A percentile compares a stretch with the other conserved stretches of the same genome.
Evolutionary conservation across 257 asterid genomes (phyloP).

Genomic region (Primulina eburnea): DNA sequence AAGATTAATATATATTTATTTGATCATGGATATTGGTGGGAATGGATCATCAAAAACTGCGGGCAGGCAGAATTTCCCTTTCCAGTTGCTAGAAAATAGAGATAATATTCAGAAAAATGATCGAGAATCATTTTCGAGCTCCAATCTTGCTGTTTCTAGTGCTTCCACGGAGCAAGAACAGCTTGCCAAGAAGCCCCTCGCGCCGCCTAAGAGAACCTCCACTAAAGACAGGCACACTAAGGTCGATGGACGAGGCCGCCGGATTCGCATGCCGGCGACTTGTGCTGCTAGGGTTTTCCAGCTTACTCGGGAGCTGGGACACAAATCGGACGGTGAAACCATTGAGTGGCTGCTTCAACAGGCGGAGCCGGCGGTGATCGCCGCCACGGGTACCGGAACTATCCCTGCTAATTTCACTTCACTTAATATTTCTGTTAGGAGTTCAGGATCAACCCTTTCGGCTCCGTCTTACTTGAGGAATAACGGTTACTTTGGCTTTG

Average conservation of each 20-base stretch:
- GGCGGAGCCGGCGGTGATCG: slow-evolving; percentile 85
- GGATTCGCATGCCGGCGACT: slow-evolving; percentile 29
- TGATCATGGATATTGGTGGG: slow-evolving; percentile 25
- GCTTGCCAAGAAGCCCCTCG: slow-evolving; percentile 7
- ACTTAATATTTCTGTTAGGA: slow-evolving; percentile 56
- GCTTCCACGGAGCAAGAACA: neutral
- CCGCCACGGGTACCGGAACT: slow-evolving; percentile 89
- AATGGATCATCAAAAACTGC: slow-evolving; percentile 9
- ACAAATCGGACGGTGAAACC: slow-evolving; percentile 43
- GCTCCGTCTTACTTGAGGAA: slow-evolving; percentile 47
- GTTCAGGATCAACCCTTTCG: slow-evolving; percentile 59
- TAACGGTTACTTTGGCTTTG: slow-evolving; percentile 12
- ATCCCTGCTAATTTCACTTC: slow-evolving; percentile 80
- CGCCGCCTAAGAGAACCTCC: slow-evolving; percentile 13
- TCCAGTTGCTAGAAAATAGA: slow-evolving; percentile 24
- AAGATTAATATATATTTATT: neutral
- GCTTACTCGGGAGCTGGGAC: slow-evolving; percentile 35
- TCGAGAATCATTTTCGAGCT: neutral
- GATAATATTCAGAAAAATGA: neutral
- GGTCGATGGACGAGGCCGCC: slow-evolving; percentile 46
- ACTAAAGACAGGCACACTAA: slow-evolving; percentile 30
- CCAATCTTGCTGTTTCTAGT: slow-evolving; percentile 1
- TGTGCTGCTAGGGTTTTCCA: slow-evolving; percentile 33
- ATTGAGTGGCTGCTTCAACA: slow-evolving; percentile 56
- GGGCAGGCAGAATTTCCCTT: slow-evolving; percentile 18